These are phyloP conservation scores for Chrysoporthe austroafricana DNA, from an alignment of 2,329 filamentous ascomycete species.

Conservation along the genomic window DNA sequence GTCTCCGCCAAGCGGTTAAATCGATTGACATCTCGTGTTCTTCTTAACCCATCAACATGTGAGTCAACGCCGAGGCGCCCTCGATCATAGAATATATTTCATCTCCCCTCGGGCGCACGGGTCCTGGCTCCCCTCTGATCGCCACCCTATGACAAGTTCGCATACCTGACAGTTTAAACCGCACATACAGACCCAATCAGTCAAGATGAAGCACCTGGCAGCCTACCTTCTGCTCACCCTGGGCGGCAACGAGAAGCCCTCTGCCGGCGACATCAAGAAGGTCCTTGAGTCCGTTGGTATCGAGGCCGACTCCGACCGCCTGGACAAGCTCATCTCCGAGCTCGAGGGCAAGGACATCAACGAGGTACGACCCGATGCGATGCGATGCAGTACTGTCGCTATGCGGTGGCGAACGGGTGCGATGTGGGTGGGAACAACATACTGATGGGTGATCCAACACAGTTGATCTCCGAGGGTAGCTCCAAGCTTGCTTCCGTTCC, in stretches of 20 bases:
- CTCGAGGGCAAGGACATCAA: constrained; percentile 91
- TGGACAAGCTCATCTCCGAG: constrained; percentile 86
- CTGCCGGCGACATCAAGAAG: constrained; percentile 80
- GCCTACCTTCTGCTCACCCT: constrained; percentile 97
- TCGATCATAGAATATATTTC: not conserved
- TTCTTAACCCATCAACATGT: constrained; percentile 32
- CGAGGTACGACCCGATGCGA: constrained; percentile 65
- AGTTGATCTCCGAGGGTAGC: constrained; percentile 91
- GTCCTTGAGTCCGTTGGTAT: constrained; percentile 95
- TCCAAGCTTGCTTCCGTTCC: constrained; percentile 97
- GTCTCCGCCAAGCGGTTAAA: constrained; percentile 99
- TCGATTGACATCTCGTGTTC: constrained; percentile 98
- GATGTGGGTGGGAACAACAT: constrained; percentile 28
- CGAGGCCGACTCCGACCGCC: constrained; percentile 87
- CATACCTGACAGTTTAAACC: constrained; percentile 8
- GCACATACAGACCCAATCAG: constrained; percentile 40
- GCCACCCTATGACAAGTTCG: constrained; percentile 10
- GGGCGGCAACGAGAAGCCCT: constrained; percentile 88
- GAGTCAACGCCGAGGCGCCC: constrained; percentile 8
- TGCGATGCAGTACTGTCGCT: not conserved
- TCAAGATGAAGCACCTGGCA: constrained; percentile 99
- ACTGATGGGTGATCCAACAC: constrained; percentile 24
- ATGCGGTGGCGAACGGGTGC: not conserved
- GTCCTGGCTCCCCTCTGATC: not conserved
- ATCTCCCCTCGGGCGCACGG: not conserved